Evolutionary conservation across 2,329 filamentous ascomycete genomes (phyloP).

Genomic region (Epicoccum sorghinum): DNA sequence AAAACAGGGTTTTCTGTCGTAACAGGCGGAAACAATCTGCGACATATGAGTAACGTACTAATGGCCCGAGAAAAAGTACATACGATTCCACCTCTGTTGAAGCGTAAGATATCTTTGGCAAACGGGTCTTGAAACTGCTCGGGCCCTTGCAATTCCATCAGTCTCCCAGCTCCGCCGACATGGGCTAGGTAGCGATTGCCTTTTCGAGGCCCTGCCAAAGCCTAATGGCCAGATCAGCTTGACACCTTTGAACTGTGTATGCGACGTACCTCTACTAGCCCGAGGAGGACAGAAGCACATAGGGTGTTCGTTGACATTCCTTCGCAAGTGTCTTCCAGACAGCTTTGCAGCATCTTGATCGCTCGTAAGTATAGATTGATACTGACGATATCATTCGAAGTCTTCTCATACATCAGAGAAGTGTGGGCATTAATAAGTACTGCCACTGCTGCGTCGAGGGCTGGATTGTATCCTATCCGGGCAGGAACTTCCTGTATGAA

Average conservation of each 20-base stretch:
- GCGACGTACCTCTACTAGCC: slow-evolving; percentile 38
- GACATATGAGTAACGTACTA: neutral
- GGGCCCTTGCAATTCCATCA: slow-evolving; percentile 43
- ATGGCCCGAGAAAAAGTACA: slow-evolving; percentile 2
- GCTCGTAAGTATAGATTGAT: slow-evolving; percentile 39
- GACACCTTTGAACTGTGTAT: neutral
- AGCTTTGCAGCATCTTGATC: slow-evolving; percentile 36
- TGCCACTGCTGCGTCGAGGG: slow-evolving; percentile 40
- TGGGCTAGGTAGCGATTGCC: slow-evolving; percentile 42
- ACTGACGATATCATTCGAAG: slow-evolving; percentile 30
- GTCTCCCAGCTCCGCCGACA: slow-evolving; percentile 40
- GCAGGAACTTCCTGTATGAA: slow-evolving; percentile 40
- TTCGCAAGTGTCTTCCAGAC: slow-evolving; percentile 35
- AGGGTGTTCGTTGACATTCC: slow-evolving; percentile 43
- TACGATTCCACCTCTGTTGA: slow-evolving; percentile 41
- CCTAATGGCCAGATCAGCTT: slow-evolving; percentile 19
- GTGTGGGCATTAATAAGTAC: slow-evolving; percentile 39
- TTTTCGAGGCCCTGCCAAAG: slow-evolving; percentile 37
- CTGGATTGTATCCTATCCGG: slow-evolving; percentile 40
- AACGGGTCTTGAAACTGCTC: slow-evolving; percentile 34
- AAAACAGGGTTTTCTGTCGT: slow-evolving; percentile 39
- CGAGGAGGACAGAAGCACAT: slow-evolving; percentile 41
- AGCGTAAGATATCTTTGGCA: slow-evolving; percentile 39
- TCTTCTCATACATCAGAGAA: slow-evolving; percentile 33
- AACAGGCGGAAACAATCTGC: slow-evolving; percentile 43